Evolutionary conservation across 371 early-diverging fungal species (phyloP).

Genomic region (Encephalitozoon hellem): DNA sequence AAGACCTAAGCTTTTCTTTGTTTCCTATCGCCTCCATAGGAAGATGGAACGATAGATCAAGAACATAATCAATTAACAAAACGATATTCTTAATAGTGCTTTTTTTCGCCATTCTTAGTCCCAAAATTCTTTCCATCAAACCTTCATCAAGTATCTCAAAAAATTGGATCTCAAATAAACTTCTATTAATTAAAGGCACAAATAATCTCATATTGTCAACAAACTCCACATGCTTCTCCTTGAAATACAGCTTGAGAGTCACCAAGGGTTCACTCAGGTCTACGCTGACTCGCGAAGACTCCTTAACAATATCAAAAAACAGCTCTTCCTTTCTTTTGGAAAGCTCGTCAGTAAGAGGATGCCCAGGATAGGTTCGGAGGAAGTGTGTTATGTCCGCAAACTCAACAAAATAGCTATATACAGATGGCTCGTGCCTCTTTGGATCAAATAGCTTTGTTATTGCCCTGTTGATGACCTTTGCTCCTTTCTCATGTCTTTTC

Average conservation of each 20-base stretch:
- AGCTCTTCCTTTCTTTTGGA: not conserved
- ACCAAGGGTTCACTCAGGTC: slow-evolving; percentile 10
- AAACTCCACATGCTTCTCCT: slow-evolving; percentile 29
- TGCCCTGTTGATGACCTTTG: not conserved
- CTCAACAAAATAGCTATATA: not conserved
- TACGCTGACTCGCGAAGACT: slow-evolving; percentile 1
- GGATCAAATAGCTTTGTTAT: slow-evolving; percentile 7
- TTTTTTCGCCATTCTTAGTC: not conserved
- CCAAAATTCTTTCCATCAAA: slow-evolving; percentile 2
- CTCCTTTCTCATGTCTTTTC: slow-evolving; percentile 12
- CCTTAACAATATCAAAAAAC: not conserved
- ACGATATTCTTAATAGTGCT: not conserved
- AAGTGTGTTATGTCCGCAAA: slow-evolving; percentile 12
- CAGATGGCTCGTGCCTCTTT: not conserved
- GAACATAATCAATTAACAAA: slow-evolving; percentile 1
- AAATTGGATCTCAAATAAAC: slow-evolving; percentile 27
- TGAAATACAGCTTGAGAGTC: slow-evolving; percentile 16
- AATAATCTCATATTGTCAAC: not conserved
- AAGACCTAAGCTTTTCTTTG: not conserved
- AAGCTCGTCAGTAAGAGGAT: not conserved
- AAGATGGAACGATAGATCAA: slow-evolving; percentile 25
- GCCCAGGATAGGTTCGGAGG: not conserved
- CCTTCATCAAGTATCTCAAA: slow-evolving; percentile 11
- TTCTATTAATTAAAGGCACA: slow-evolving; percentile 4
- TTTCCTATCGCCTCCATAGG: not conserved